phyloP scores from a whole-genome alignment of 371 early-diverging fungal genomes.

The Vairimorpha apis region DNA sequence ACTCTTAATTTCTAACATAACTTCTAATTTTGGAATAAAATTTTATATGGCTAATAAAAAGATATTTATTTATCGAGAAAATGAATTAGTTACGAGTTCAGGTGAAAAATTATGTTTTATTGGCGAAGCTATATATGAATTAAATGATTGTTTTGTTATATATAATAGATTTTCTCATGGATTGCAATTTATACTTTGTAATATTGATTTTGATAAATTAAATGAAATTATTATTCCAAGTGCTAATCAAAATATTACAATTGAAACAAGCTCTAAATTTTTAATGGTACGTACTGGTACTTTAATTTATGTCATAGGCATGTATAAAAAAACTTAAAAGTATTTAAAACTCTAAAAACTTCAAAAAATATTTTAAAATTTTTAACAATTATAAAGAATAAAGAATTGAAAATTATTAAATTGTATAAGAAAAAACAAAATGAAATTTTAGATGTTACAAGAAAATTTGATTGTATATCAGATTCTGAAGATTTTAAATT shows the following conservation, averaged over 20 bases:
- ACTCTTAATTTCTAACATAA: neutral
- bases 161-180: conserved; percentile 6
- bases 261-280: no score
- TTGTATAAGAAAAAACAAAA: no score
- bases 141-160: conserved; percentile 5
- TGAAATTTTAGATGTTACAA: no score
- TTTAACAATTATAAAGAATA: no score
- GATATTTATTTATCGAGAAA: conserved; percentile 12
- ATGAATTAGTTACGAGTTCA: neutral
- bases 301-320: no score
- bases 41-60: neutral
- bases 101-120: conserved; percentile 17
- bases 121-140: conserved; percentile 22
- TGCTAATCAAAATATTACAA: neutral
- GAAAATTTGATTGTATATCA: no score
- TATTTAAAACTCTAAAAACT: no score
- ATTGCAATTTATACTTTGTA: neutral
- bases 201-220: neutral
- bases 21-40: neutral
- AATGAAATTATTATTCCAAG: conserved; percentile 9
- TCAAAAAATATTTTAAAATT: no score
- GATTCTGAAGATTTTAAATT: no score
- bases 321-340: no score
- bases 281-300: no score
- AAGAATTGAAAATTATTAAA: no score